phyloP scores from a whole-genome alignment of 805 yeast genomes.

The Candida sakaeoensis region DNA sequence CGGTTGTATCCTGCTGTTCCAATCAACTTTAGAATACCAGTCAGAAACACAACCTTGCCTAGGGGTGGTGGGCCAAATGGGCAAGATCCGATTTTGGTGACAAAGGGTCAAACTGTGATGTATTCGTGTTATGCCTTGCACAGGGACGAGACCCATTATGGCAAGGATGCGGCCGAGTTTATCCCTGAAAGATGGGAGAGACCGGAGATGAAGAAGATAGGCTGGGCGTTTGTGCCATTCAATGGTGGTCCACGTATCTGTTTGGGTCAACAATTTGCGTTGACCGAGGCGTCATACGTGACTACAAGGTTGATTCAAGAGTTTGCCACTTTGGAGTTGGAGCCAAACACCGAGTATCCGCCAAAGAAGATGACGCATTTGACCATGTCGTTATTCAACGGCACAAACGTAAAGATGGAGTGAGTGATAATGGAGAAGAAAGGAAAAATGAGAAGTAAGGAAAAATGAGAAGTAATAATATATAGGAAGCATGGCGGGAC shows the following conservation, averaged over 20 bases:
- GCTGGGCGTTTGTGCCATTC: conserved; percentile 52
- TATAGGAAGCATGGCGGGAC: no score
- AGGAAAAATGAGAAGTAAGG: no score
- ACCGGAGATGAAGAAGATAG: conserved; percentile 28
- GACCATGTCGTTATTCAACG: conserved; percentile 19
- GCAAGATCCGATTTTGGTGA: conserved; percentile 18
- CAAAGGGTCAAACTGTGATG: conserved; percentile 17
- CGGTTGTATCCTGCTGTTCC: conserved; percentile 37
- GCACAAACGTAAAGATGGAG: conserved; percentile 5
- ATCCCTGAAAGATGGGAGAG: conserved; percentile 38
- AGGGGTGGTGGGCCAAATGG: conserved; percentile 32
- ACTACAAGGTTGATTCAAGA: conserved; percentile 30
- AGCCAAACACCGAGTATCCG: conserved; percentile 18
- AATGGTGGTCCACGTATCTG: conserved; percentile 57
- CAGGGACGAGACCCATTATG: conserved; percentile 22
- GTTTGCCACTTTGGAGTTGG: conserved; percentile 14
- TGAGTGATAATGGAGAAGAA: no score
- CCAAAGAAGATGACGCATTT: conserved; percentile 26
- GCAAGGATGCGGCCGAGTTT: conserved; percentile 31
- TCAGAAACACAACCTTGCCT: conserved; percentile 28
- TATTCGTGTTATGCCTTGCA: conserved; percentile 20
- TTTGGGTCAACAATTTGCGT: conserved; percentile 54
- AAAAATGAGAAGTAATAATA: no score
- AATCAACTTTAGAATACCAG: conserved; percentile 24
- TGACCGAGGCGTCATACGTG: conserved; percentile 47